Evolutionary conservation across 2,329 filamentous ascomycete species (phyloP).

Genomic region (Akanthomyces uredinophilus): DNA sequence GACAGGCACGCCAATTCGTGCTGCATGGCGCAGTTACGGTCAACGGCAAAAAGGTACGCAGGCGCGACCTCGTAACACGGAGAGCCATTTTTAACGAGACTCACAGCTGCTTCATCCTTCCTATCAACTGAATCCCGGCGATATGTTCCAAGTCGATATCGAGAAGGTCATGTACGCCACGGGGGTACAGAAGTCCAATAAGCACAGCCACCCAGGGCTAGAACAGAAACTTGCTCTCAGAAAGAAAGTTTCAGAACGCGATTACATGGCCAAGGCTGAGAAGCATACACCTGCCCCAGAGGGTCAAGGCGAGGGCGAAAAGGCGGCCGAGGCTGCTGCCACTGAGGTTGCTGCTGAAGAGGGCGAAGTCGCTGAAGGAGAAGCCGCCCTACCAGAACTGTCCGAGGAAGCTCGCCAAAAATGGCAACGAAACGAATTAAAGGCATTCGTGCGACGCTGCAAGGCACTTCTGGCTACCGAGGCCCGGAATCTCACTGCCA

Average conservation of each 20-base stretch:
- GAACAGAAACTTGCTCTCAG: conserved; percentile 24
- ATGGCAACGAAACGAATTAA: conserved; percentile 1
- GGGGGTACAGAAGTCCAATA: conserved; percentile 59
- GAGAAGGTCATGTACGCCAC: conserved; percentile 86
- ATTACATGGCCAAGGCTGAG: conserved; percentile 12
- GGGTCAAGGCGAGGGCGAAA: neutral
- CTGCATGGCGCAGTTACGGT: conserved; percentile 91
- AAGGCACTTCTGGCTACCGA: conserved; percentile 16
- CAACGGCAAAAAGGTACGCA: conserved; percentile 85
- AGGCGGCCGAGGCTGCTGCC: neutral
- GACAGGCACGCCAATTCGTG: conserved; percentile 91
- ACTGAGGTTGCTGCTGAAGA: conserved; percentile 18
- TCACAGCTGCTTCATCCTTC: conserved; percentile 81
- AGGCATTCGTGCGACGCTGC: neutral
- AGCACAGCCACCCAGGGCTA: conserved; percentile 21
- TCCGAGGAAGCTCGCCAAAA: conserved; percentile 1
- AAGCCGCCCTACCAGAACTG: conserved; percentile 7
- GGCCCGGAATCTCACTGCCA: conserved; percentile 41
- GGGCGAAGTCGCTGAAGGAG: conserved; percentile 16
- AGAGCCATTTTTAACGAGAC: neutral
- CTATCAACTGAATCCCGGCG: conserved; percentile 92
- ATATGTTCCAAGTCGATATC: conserved; percentile 94
- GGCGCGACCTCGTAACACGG: too few relatives aligned
- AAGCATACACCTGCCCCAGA: conserved; percentile 8
- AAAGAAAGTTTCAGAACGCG: conserved; percentile 24